These are phyloP conservation scores for Naganishia randhawae DNA, from an alignment of 768 basidiomycete species.

Conservation along the genomic window DNA sequence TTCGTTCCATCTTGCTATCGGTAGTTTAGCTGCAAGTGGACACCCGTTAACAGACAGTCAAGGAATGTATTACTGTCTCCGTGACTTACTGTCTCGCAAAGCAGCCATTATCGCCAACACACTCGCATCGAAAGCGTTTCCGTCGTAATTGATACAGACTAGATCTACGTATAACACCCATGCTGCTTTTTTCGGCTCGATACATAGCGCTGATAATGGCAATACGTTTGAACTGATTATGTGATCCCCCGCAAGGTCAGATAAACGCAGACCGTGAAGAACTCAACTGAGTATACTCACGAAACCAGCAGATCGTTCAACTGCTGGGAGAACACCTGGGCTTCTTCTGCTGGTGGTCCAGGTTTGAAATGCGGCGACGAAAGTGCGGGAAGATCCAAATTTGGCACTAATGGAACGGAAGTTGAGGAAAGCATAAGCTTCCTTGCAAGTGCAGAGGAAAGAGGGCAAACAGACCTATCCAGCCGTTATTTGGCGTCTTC, in stretches of 20 bases:
- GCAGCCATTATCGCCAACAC: slow-evolving; percentile 83
- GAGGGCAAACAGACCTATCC: slow-evolving; percentile 62
- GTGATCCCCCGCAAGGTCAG: slow-evolving; percentile 1
- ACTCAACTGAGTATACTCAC: slow-evolving; percentile 54
- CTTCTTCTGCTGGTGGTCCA: slow-evolving; percentile 90
- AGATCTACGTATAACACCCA: slow-evolving; percentile 96
- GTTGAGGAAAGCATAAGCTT: not conserved
- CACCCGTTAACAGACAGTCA: not conserved
- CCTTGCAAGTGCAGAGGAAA: not conserved
- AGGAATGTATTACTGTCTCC: slow-evolving; percentile 16
- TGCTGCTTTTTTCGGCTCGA: slow-evolving; percentile 71
- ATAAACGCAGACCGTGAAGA: not conserved
- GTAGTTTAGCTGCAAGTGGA: slow-evolving; percentile 52
- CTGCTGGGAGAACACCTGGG: slow-evolving; percentile 80
- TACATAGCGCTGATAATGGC: slow-evolving; percentile 67
- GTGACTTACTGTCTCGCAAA: slow-evolving; percentile 68
- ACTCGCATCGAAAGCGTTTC: slow-evolving; percentile 87
- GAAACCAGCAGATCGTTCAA: slow-evolving; percentile 71
- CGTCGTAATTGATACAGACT: slow-evolving; percentile 95
- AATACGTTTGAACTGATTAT: slow-evolving; percentile 62
- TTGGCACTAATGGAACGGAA: slow-evolving; percentile 68
- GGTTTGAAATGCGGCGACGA: slow-evolving; percentile 92
- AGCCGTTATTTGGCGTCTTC: slow-evolving; percentile 69
- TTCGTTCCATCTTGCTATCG: slow-evolving; percentile 67
- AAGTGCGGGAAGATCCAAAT: slow-evolving; percentile 86